Evolutionary conservation across 176 grass and related monocot species (phyloP).

Genomic region (barley (Hordeum vulgare)): DNA sequence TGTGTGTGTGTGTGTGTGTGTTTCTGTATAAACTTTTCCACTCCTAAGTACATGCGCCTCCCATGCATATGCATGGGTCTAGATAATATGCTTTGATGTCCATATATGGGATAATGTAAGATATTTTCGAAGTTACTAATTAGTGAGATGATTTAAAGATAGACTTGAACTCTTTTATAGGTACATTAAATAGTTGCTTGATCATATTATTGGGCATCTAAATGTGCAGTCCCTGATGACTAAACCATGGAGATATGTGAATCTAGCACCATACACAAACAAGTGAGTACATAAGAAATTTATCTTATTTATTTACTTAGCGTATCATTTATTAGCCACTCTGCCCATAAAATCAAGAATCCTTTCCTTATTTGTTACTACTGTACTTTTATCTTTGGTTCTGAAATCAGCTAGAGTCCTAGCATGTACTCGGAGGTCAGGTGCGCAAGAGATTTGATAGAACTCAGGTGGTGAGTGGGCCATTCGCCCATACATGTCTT

Average conservation of each 20-base stretch:
- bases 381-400: not conserved
- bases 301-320: not conserved
- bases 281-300: too few species aligned
- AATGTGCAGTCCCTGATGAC: not conserved
- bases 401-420: not conserved
- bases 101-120: not conserved
- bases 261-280: not conserved
- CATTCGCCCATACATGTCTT: not conserved
- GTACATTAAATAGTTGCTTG: not conserved
- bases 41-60: not conserved
- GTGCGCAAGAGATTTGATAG: not conserved
- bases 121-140: not conserved
- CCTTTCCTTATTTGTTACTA: not conserved
- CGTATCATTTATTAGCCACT: not conserved
- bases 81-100: not conserved
- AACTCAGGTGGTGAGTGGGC: not conserved
- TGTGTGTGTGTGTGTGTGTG: too few species aligned
- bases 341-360: not conserved
- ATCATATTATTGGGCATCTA: not conserved
- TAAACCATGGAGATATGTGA: too few species aligned
- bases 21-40: not conserved
- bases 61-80: too few species aligned
- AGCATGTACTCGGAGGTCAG: not conserved
- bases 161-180: not conserved
- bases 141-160: not conserved